phyloP scores from a whole-genome alignment of 202 grass and related monocot genomes.

The Panicum hallii region DNA sequence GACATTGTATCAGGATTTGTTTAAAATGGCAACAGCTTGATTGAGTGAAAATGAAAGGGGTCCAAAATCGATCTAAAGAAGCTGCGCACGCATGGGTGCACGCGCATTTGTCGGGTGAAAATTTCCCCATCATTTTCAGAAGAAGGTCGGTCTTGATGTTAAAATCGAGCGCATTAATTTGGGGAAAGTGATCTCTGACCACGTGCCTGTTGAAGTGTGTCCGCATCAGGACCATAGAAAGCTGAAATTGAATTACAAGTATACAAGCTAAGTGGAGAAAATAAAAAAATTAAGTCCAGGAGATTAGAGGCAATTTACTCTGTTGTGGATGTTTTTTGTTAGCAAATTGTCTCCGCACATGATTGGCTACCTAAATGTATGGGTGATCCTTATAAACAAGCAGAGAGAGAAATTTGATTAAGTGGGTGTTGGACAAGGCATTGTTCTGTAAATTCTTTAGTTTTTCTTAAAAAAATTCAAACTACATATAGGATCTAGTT shows the following conservation, averaged over 20 bases:
- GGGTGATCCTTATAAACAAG: not conserved
- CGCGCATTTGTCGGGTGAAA: not conserved
- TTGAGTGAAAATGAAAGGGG: conserved; percentile 33
- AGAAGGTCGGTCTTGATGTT: not conserved
- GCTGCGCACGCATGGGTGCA: conserved; percentile 22
- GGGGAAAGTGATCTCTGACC: too few relatives aligned
- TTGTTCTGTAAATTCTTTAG: not conserved
- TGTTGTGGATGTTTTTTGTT: not conserved
- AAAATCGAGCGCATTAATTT: not conserved
- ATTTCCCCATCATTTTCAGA: not conserved
- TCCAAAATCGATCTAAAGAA: not conserved
- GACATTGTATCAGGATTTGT: conserved; percentile 29
- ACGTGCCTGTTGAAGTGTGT: too few relatives aligned
- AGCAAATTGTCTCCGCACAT: not conserved
- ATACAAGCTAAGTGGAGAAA: not conserved
- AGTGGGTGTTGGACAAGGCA: not conserved
- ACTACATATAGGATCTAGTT: not conserved
- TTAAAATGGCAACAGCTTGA: conserved; percentile 15
- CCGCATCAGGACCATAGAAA: too few relatives aligned
- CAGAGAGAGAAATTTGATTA: not conserved
- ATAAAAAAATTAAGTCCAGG: not conserved
- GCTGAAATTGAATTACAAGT: not conserved
- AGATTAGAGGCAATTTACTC: not conserved
- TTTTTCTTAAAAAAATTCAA: not conserved
- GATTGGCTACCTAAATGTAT: not conserved